Evolutionary conservation across 352 stramenopile genomes (phyloP).

Genomic region (Phytophthora citrophthora): DNA sequence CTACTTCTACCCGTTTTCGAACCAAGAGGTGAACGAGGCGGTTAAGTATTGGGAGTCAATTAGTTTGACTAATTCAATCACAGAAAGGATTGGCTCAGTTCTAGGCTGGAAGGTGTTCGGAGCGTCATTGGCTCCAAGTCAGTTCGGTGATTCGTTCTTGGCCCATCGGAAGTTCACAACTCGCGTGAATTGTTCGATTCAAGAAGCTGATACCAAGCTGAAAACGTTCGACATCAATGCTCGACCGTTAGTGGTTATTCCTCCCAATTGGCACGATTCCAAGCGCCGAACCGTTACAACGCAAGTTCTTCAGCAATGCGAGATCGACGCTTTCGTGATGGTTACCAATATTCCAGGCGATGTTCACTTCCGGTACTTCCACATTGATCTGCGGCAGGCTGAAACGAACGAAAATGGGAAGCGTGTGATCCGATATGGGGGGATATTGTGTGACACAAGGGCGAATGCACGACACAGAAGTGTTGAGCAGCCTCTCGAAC

Average conservation of each 20-base stretch:
- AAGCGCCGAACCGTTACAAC: not conserved
- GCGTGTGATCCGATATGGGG: not conserved
- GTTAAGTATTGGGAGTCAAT: not conserved
- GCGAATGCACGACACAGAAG: not conserved
- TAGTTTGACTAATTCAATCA: not conserved
- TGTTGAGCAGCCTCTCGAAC: not conserved
- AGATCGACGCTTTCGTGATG: not conserved
- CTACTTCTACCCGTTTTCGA: conserved; percentile 29
- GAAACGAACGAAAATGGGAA: not conserved
- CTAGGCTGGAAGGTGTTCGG: not conserved
- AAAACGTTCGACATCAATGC: not conserved
- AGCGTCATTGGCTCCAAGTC: not conserved
- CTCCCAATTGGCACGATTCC: not conserved
- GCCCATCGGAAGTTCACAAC: not conserved
- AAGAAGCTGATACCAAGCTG: not conserved
- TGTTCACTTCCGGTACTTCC: not conserved
- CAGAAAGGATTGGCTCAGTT: not conserved
- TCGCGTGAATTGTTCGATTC: not conserved
- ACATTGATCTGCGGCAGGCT: not conserved
- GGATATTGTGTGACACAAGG: not conserved
- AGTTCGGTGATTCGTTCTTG: not conserved
- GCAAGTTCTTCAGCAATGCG: conserved; percentile 1
- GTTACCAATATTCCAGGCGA: not conserved
- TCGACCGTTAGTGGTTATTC: not conserved
- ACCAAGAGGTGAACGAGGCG: conserved; percentile 12